phyloP scores from a whole-genome alignment of 495 filamentous ascomycete species.

The Penicillium silybi region DNA sequence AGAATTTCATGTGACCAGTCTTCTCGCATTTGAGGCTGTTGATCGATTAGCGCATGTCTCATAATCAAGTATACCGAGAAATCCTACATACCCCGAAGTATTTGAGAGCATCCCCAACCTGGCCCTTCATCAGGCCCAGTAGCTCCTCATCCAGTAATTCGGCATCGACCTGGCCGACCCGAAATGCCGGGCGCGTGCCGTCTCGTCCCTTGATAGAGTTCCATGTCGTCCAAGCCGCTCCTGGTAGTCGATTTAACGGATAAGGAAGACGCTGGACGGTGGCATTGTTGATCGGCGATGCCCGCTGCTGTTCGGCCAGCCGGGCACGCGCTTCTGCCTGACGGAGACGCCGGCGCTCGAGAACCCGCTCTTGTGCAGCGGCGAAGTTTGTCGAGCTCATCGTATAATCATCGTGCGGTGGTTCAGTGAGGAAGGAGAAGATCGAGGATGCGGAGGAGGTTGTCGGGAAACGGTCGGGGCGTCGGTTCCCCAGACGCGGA shows the following conservation, averaged over 20 bases:
- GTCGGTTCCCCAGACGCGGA: constrained; percentile 31
- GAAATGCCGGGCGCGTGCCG: constrained; percentile 78
- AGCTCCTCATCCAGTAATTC: constrained; percentile 95
- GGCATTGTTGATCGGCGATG: constrained; percentile 52
- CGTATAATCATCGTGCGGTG: constrained; percentile 36
- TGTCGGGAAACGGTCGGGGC: constrained; percentile 8
- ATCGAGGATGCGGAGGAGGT: constrained; percentile 5
- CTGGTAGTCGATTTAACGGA: constrained; percentile 57
- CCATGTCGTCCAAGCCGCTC: constrained; percentile 59
- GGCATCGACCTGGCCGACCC: constrained; percentile 95
- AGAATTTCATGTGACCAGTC: constrained; percentile 86
- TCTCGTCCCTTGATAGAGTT: constrained; percentile 68
- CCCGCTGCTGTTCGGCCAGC: constrained; percentile 50
- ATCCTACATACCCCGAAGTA: constrained; percentile 61
- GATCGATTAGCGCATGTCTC: neutral
- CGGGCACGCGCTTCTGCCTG: constrained; percentile 58
- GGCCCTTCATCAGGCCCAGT: constrained; percentile 74
- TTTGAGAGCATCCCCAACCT: constrained; percentile 85
- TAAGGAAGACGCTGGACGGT: constrained; percentile 57
- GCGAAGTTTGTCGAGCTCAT: constrained; percentile 80
- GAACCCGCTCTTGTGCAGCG: constrained; percentile 77
- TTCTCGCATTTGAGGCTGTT: constrained; percentile 59
- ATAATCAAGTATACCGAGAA: neutral
- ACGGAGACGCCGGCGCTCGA: constrained; percentile 69
- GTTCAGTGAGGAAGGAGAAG: neutral